phyloP scores from a whole-genome alignment of 257 asterid species.

The Petunia secreta region DNA sequence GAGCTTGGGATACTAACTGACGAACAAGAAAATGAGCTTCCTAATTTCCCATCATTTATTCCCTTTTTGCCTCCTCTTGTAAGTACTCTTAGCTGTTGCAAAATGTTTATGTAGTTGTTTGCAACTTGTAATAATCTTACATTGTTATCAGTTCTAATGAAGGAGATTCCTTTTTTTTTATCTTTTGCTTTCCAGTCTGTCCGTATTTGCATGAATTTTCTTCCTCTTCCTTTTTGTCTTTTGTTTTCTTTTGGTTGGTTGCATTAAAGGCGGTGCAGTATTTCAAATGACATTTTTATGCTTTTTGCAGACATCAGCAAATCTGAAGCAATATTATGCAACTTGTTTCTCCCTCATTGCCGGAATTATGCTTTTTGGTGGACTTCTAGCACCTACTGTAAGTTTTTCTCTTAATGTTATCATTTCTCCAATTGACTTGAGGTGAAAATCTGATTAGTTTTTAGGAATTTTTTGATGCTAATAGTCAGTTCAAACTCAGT shows the following conservation, averaged over 20 bases:
- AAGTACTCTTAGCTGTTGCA: constrained; percentile 29
- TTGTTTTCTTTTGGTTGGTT: not conserved
- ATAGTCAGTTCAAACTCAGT: constrained; percentile 21
- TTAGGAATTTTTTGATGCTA: not conserved
- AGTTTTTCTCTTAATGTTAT: constrained; percentile 39
- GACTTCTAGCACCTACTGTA: constrained; percentile 92
- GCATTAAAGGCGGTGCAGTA: not conserved
- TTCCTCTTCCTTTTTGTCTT: not conserved
- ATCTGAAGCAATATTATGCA: constrained; percentile 81
- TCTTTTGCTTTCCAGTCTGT: not conserved
- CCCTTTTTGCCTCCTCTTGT: constrained; percentile 98
- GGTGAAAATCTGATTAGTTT: not conserved
- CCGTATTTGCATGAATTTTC: not conserved
- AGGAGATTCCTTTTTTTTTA: not conserved
- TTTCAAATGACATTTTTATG: not conserved
- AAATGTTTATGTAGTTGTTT: constrained; percentile 2
- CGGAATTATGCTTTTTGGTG: constrained; percentile 91
- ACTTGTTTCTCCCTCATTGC: constrained; percentile 87
- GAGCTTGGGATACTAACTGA: constrained; percentile 81
- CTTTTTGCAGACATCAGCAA: constrained; percentile 66
- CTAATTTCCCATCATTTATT: constrained; percentile 88
- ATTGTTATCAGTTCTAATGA: not conserved
- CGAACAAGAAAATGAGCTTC: constrained; percentile 79
- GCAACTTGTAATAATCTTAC: not conserved
- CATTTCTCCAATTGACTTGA: constrained; percentile 1